Evolutionary conservation across 1,284 basidiomycete species (phyloP), one percentile per base, ranked within the genome.

Genomic region (Moniliophthora roreri): DNA sequence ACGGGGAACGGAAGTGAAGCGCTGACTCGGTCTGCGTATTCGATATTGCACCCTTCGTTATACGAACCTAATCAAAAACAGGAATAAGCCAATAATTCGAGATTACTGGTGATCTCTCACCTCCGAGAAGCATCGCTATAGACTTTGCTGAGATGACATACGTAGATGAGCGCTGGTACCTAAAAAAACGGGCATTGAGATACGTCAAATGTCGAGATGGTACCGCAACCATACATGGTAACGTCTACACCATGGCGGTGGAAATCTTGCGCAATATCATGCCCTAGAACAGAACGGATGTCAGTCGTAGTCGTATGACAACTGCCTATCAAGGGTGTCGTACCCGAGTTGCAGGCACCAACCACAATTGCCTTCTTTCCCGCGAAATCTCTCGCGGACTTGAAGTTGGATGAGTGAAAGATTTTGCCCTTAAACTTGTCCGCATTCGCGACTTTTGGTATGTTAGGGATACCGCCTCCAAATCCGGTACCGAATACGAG

Each of bases 401-500:
- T 67, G 61, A 79, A 73, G 49, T 69, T 47, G 37, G 62, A 69
- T 10, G 80, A 80, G 61, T 82, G 81, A 18, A 77, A 60, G 3
- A 75, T 65, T 42, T 66, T 64, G 20, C 80, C 81, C 28, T 66
- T 67, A 66, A 79, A 82, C 7, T 66, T 60, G 2, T 71, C 67
- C n/a, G 6, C 37, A 4, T 70, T 73, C 18, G 76, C 74, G 58
- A 76, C 67, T 36, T 69, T 63, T 3, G 77, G 75, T 45, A 72
- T 67, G 23, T 73, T 73, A 6, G 74, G 69, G 49, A 69, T 63
- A 18, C 77, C 79, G 2, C 74, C 79, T 0, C 71, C 77, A 10
- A 80, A 65, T 16, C 81, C 80, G 21, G 79, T 72, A 0, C 80
- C 80, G 42, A 82, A 70, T 6, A 85, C 66, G 52, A 81, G 56